Conservation (phyloP, 73 alveolate species). For the Blepharisma stoltei region DNA sequence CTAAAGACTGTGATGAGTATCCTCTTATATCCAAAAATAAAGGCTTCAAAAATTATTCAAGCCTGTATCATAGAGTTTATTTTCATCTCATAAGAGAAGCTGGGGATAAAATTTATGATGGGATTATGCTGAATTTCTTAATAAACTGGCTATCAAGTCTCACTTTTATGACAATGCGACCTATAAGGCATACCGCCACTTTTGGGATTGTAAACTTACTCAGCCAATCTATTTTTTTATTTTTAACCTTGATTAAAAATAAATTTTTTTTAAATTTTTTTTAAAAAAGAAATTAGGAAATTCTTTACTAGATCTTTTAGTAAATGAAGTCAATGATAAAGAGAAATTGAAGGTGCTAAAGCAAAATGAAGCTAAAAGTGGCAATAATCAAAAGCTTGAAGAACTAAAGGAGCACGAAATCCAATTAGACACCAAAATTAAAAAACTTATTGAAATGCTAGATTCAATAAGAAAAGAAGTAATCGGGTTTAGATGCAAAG, state of each 20-base stretch:
- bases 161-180: not conserved
- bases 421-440: not conserved
- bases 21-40: conserved; percentile 11
- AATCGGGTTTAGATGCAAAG: not conserved
- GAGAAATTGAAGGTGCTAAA: not conserved
- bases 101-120: conserved; percentile 6
- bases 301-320: conserved; percentile 3
- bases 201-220: not conserved
- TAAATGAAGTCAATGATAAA: not conserved
- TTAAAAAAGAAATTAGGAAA: too few species aligned
- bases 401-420: not conserved
- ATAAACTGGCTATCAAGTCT: conserved; percentile 25
- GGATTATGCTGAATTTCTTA: not conserved
- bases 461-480: not conserved
- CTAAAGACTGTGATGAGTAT: conserved; percentile 13
- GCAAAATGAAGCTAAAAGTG: not conserved
- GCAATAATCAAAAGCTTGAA: not conserved
- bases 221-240: too few species aligned
- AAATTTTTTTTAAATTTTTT: too few species aligned
- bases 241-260: too few species aligned
- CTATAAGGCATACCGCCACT: conserved; percentile 22
- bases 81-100: not conserved
- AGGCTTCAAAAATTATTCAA: not conserved
- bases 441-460: not conserved
- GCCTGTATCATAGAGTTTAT: not conserved